Evolutionary conservation across 176 grass and related monocot species (phyloP), one percentile per base, ranked within the genome.

Genomic region (Neostapfia colusana): DNA sequence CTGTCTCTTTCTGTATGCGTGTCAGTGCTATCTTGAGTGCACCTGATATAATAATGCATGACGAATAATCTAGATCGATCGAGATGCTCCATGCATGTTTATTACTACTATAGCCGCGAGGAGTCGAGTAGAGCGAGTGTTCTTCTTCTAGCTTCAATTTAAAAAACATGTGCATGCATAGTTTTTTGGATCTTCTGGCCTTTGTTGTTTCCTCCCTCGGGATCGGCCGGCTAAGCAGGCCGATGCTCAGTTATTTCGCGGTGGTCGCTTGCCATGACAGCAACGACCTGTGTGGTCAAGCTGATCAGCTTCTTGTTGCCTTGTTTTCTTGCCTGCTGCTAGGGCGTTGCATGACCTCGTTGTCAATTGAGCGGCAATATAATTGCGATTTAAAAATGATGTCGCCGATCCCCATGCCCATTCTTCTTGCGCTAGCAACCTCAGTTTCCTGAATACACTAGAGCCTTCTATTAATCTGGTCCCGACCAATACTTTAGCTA

Each of bases 251-350:
- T 51, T 76, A 16, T 88, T 88, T 84, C 38, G 27, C 21, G 63
- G 27, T 64, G 21, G 59, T 62, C 27, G 54, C 79, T 88, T 83
- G 69, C 6, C 44, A 74, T 79, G 80, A 55, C 80, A 88, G 86
- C 86, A 79, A 84, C 81, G n/a, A n/a, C n/a, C n/a, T n/a, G 65
- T 60, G 31, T 36, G 67, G 67, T 78, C 67, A 78, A 87, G 67
- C 67, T 88, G 70, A 63, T 78, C 51, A 40, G 76, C 21, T 79
- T 45, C 81, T 88, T 88, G 86, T 88, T 88, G 81, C 86, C 81
- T 88, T 88, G 86, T 88, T 88, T 88, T 84, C 86, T 64, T 80
- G 64, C 76, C 63, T 80, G 31, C 31, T 2, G 31, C 31, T 31
- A 31, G 31, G 80, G 76, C 56, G 27, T 79, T 44, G 36, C 66